phyloP scores from a whole-genome alignment of 192 early-diverging fungal species.

The Obelidium mucronatum region DNA sequence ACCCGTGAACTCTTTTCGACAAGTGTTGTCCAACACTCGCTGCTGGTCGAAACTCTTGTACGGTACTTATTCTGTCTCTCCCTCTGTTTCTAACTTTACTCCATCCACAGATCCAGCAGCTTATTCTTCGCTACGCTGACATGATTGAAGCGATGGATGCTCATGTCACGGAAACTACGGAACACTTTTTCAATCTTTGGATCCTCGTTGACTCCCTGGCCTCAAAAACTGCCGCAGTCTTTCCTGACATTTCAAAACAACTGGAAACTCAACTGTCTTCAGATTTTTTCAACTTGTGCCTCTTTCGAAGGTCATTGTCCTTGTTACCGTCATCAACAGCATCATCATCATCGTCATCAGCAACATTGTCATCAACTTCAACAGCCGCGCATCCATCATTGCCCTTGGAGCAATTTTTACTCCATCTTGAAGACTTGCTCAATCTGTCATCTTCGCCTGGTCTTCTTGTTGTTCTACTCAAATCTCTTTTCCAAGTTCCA shows the following conservation, averaged over 20 bases:
- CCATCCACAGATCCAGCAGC: slow-evolving; percentile 2
- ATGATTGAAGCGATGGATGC: not conserved
- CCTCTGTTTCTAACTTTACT: not conserved
- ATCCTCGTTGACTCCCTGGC: not conserved
- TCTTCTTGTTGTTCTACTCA: not conserved
- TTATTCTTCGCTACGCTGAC: not conserved
- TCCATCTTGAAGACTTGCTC: not conserved
- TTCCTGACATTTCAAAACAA: not conserved
- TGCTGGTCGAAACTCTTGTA: slow-evolving; percentile 9
- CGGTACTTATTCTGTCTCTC: not conserved
- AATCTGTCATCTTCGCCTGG: not conserved
- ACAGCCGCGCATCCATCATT: too few relatives aligned
- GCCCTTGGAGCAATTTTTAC: not conserved
- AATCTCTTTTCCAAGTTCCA: not conserved
- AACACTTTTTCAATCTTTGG: slow-evolving; percentile 1
- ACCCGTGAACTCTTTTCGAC: too few relatives aligned
- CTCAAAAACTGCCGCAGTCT: not conserved
- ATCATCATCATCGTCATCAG: too few relatives aligned
- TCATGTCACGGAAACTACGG: not conserved
- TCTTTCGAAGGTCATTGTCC: too few relatives aligned
- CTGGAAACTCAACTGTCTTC: not conserved
- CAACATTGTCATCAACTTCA: too few relatives aligned
- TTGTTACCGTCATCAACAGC: too few relatives aligned
- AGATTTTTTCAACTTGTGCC: not conserved
- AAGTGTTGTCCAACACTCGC: not conserved